Conservation (phyloP, 306 rosid species). For the Medicago truncatula region DNA sequence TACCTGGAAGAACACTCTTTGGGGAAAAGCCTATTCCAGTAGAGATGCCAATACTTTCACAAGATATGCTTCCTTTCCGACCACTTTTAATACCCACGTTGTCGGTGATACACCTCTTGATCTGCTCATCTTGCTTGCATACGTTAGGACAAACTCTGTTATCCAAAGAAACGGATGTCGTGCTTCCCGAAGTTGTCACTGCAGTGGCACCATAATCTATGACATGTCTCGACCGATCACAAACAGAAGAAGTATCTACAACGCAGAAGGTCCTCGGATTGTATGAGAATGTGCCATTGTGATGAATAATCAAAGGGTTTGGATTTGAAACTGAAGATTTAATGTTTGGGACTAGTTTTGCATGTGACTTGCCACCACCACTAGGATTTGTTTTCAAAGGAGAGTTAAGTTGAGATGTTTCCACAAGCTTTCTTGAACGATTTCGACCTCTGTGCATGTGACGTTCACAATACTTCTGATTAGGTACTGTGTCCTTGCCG, state of each 20-base stretch:
- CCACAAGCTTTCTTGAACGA: slow-evolving; percentile 99
- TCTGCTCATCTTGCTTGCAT: slow-evolving; percentile 42
- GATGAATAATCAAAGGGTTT: slow-evolving; percentile 47
- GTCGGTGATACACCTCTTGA: slow-evolving; percentile 33
- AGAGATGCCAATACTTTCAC: slow-evolving; percentile 43
- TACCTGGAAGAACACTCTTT: slow-evolving; percentile 80
- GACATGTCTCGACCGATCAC: slow-evolving; percentile 38
- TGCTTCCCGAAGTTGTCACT: neutral
- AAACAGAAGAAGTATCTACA: slow-evolving; percentile 17
- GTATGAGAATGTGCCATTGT: slow-evolving; percentile 32
- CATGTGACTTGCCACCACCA: slow-evolving; percentile 24
- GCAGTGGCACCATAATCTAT: slow-evolving; percentile 25
- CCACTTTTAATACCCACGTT: slow-evolving; percentile 31
- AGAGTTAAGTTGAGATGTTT: slow-evolving; percentile 55
- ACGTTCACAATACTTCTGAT: slow-evolving; percentile 75
- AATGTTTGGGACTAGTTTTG: slow-evolving; percentile 34
- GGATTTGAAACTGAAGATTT: slow-evolving; percentile 39
- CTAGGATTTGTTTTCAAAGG: slow-evolving; percentile 45
- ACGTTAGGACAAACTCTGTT: slow-evolving; percentile 4
- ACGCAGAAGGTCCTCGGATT: slow-evolving; percentile 30
- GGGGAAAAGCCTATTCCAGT: slow-evolving; percentile 72
- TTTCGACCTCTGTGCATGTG: slow-evolving; percentile 91
- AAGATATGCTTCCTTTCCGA: slow-evolving; percentile 38
- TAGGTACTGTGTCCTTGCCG: slow-evolving; percentile 50
- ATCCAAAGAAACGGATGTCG: neutral